Evolutionary conservation across 106 monocot genomes (phyloP).

Genomic region (Acanthochlamys bracteata): DNA sequence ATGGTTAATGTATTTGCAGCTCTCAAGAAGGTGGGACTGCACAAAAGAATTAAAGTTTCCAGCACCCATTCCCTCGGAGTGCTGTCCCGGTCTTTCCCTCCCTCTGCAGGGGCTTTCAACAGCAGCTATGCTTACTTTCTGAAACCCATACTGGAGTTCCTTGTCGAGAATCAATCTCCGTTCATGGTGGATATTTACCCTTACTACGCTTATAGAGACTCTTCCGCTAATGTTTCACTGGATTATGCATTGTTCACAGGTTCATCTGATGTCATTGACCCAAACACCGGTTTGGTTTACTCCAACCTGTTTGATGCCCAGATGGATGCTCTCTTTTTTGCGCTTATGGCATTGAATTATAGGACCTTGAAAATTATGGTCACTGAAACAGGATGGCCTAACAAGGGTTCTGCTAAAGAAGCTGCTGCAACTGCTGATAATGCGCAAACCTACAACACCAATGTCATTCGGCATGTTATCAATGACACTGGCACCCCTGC

Average conservation of each 20-base stretch:
- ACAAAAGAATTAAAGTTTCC: conserved; percentile 75
- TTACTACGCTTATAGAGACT: conserved; percentile 90
- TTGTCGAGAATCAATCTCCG: conserved; percentile 76
- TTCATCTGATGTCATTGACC: conserved; percentile 78
- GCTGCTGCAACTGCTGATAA: conserved; percentile 81
- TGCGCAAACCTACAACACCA: conserved; percentile 92
- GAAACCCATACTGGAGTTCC: conserved; percentile 88
- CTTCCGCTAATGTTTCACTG: conserved; percentile 63
- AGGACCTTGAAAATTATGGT: conserved; percentile 89
- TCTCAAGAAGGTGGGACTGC: conserved; percentile 71
- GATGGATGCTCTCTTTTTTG: conserved; percentile 76
- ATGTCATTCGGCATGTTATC: conserved; percentile 77
- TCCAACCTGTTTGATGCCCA: conserved; percentile 95
- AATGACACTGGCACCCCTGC: conserved; percentile 89
- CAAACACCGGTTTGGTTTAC: conserved; percentile 93
- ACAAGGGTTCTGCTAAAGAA: conserved; percentile 71
- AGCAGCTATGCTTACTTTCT: conserved; percentile 79
- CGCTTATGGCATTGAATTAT: conserved; percentile 70
- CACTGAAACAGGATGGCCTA: conserved; percentile 94
- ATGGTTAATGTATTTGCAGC: conserved; percentile 73
- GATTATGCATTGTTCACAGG: conserved; percentile 67
- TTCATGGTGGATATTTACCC: conserved; percentile 97
- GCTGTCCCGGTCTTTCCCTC: conserved; percentile 76
- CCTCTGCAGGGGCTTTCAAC: conserved; percentile 89
- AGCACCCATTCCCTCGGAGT: conserved; percentile 84